Percentiles rank a stretch among this genome's conserved stretches.
Evolutionary conservation across 345 rosid genomes (phyloP).

Genomic region (Orychophragmus violaceus): DNA sequence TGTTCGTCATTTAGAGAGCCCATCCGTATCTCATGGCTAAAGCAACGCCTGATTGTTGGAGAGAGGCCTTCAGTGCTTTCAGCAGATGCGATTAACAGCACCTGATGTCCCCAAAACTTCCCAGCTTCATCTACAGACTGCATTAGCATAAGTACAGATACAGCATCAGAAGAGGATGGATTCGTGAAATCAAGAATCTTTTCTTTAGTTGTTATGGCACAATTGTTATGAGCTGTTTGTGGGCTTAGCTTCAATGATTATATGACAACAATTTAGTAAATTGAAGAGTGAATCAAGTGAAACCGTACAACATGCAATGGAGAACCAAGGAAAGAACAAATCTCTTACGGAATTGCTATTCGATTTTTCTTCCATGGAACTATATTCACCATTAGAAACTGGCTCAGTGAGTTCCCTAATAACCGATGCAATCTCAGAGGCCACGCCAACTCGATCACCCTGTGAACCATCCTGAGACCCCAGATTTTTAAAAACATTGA

Average conservation of each 20-base stretch:
- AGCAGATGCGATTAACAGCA: conserved; percentile 77
- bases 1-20: conserved; percentile 74
- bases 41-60: conserved; percentile 83
- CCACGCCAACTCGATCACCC: conserved; percentile 71
- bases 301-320: conserved; percentile 2
- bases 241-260: background rate
- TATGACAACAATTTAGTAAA: background rate
- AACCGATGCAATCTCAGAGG: conserved; percentile 80
- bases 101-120: conserved; percentile 43
- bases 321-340: conserved; percentile 12
- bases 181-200: background rate
- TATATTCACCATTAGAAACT: conserved; percentile 43
- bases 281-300: background rate
- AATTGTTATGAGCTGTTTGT: background rate
- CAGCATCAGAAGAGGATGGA: background rate
- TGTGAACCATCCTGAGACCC: conserved; percentile 62
- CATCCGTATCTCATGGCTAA: conserved; percentile 90
- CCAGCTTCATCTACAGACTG: conserved; percentile 25
- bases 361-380: conserved; percentile 39
- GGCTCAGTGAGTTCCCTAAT: conserved; percentile 78
- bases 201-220: background rate
- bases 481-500: conserved; percentile 75
- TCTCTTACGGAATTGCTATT: conserved; percentile 55
- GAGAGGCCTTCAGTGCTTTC: conserved; percentile 85
- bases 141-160: conserved; percentile 13